Base-by-base conservation (phyloP, 2,329 filamentous ascomycete species). In the Albophoma yamanashiensis region DNA sequence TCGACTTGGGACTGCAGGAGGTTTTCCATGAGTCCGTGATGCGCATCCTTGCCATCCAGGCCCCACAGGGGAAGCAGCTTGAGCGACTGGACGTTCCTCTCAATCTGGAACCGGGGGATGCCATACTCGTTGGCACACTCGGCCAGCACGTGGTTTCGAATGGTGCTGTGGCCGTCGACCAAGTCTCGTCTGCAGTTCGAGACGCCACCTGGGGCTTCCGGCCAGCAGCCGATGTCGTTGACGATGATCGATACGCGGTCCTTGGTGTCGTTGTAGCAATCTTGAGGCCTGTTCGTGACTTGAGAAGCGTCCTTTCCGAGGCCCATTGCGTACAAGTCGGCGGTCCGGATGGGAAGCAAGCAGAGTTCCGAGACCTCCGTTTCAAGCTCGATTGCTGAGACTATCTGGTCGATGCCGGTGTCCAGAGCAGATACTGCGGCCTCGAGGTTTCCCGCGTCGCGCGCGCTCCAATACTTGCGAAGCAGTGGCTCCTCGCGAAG, bases 61-160 rank as follows among this genome's bases (percentile, higher is more conserved):
- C 80, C 80, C 80, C 80, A 83, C 1, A 83, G 73, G 3, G 80
- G 80, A 42, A 83, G 71, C 22, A 82, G 71, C 63, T 81, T 82
- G 60, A 83, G 67, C 0, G 80, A 82, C 65, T 81, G 78, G 12
- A 83, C 75, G 60, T 82, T 82, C 64, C 76, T 75, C 68, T 83
- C 80, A 0, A 80, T 79, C 67, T 83, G 80, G 67, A 81, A 80
- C 22, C 80, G 77, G 7, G 80, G 80, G 25, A 82, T 74, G 38
- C 80, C 80, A 62, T 77, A 83, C 61, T 83, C 80, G 64, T 81
- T 82, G 11, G 80, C 80, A 7, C 78, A 78, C 69, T 83, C 80
- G 56, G 78, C 79, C 52, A 83, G 70, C 64, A 82, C 80, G 64
- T 83, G 79, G 71, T 80, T 81, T 60, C 79, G 77, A 63, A 83